Base-by-base conservation (phyloP, 169 alveolate species). In the Plasmodium relictum region DNA sequence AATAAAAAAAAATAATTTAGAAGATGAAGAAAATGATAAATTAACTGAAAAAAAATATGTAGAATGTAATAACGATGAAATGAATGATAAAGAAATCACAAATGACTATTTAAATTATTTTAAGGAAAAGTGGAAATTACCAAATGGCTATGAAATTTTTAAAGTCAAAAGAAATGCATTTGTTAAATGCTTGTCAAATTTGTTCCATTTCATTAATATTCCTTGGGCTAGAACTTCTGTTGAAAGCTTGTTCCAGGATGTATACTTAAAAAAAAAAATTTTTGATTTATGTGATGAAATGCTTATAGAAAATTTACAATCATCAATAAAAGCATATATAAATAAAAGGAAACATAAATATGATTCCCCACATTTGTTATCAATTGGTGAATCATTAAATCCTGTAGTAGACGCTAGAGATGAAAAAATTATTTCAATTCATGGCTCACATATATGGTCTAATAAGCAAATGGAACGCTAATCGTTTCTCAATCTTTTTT, bases 361-460 rank as follows among this genome's bases (percentile, higher is more conserved):
- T 41, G 86, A 83, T 18, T 69, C 85, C 0, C 50, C 65, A 42
- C 85, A 83, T 9, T 83, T 83, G 52, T 70, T 83, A 39, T 83
- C 91, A 41, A 83, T 83, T 20, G 91, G 91, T 16, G 91, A 83
- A 59, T 69, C 91, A n/a, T 52, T 83, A 66, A 83, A 83, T 56
- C 91, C 91, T 6, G 85, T 83, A 18, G 73, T 68, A 48, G 96
- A 94, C 66, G 96, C 94, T 20, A 66, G 95, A 12, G 96, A 89
- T 6, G 96, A 94, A 87, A 92, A 92, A 73, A 86, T 94, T 39
- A 92, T 90, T 6, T 73, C 93, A 52, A 58, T 88, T 24, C 96
- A 94, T 74, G 96, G 96, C 20, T 92, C 96, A 0, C 96, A 94
- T 62, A 93, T 94, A 37, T 94, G 96, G 96, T 83, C 93, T 24